These are phyloP conservation scores for Mortierella sp. DNA, from an alignment of 371 early-diverging fungal genomes.

Conservation along the genomic window DNA sequence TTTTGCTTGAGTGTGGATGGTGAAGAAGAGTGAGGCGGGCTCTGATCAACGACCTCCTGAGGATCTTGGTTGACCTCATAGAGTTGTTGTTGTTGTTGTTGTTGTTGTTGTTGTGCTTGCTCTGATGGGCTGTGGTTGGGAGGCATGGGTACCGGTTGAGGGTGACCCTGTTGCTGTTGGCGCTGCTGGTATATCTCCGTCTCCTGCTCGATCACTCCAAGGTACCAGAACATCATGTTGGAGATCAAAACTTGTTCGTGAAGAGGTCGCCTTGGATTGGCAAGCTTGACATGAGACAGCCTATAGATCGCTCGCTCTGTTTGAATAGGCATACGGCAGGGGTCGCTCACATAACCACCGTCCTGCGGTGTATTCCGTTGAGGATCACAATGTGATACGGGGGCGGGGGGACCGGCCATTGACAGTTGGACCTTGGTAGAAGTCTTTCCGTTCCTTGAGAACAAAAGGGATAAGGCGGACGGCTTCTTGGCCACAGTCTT, in stretches of 20 bases:
- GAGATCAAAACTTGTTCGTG: slow-evolving; percentile 94
- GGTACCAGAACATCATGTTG: slow-evolving; percentile 97
- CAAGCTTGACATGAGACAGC: slow-evolving; percentile 92
- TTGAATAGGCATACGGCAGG: slow-evolving; percentile 83
- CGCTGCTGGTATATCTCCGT: slow-evolving; percentile 29
- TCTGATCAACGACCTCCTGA: neutral
- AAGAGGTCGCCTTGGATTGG: slow-evolving; percentile 90
- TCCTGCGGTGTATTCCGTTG: neutral
- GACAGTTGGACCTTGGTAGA: slow-evolving; percentile 26
- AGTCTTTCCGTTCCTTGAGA: slow-evolving; percentile 45
- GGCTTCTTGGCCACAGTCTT: slow-evolving; percentile 34
- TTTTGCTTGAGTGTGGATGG: neutral
- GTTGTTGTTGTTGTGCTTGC: neutral
- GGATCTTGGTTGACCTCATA: neutral
- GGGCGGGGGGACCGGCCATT: neutral
- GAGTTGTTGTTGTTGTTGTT: neutral
- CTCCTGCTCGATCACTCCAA: slow-evolving; percentile 66
- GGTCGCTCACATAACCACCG: slow-evolving; percentile 57
- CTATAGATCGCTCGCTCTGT: slow-evolving; percentile 92
- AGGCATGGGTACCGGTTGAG: neutral
- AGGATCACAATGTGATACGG: neutral
- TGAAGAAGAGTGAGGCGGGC: neutral
- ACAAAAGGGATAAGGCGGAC: slow-evolving; percentile 45
- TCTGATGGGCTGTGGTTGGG: neutral
- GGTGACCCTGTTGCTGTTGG: neutral